Evolutionary conservation across 768 basidiomycete genomes (phyloP), one percentile per base, ranked within the genome.

Genomic region (Boletellus emodensis): DNA sequence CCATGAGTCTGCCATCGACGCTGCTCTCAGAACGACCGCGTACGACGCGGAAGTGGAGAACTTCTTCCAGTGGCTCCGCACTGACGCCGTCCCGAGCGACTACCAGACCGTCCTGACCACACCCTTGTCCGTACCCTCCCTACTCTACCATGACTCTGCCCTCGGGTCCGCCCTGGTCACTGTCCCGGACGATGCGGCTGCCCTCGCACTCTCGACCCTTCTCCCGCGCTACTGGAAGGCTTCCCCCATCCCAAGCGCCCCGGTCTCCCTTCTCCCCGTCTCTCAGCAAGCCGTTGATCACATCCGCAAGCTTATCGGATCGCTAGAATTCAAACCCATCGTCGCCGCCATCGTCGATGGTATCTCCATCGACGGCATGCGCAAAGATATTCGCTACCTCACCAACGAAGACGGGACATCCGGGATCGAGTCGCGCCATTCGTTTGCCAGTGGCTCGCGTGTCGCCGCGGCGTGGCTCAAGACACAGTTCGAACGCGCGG

Each of bases 321-420:
- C 71, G 10, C 71, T 92, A 47, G 77, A 76, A 60, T 93, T 91
- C 63, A 74, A 88, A 59, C 81, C 90, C 10, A 69, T 74, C 44
- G 69, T 94, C 42, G 83, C 89, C 14, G 72, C 77, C 34, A 73
- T 88, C 49, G 80, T 93, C 22, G 76, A 80, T 51, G 82, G 83
- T 44, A 75, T 95, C 48, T 86, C 85, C 28, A 57, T 85, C 13
- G 65, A 77, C 10, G 78, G 82, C 57, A 80, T 95, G 70, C 73
- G 74, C 51, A 75, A 78, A 38, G 87, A 91, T 66, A 77, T 94
- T 40, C 78, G 83, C 45, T 94, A 82, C 64, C 81, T 96, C 51
- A 92, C 93, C 0, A 92, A 91, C 43, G 93, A 96, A 65, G 83
- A 85, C 57, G 75, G 71, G n/a, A 67, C 70, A 37, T 90, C 87